Evolutionary conservation across 371 early-diverging fungal species (phyloP), one percentile per base, ranked within the genome.

Genomic region (Dichotomocladium elegans): DNA sequence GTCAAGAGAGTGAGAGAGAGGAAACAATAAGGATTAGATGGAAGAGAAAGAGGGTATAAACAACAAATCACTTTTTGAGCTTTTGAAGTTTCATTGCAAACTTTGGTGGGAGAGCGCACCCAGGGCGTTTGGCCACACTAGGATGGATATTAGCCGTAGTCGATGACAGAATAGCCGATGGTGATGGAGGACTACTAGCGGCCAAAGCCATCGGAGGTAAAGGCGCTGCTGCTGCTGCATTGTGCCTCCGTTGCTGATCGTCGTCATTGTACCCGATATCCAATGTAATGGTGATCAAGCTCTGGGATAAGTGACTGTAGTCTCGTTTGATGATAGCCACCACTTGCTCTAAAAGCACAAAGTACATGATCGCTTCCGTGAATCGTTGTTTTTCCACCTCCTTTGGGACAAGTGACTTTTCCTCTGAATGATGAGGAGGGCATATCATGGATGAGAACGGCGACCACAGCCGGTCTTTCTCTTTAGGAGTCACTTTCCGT

Each of bases 391-490:
- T 83, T 29, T 53, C 53, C 53, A 25, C 25, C 7, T 53, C 45
- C 37, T 45, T 53, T 19, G 27, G n/a, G 14, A 53, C 5, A 41
- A 44, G 14, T 34, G 30, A 17, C 64, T 34, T 40, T n/a, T 63
- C 45, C 49, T 56, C 28, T 58, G 55, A 24, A 55, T 55, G 55
- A 44, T 56, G 12, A 66, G 60, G n/a, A n/a, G n/a, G n/a, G 51
- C 79, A 70, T 10, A 87, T 63, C 88, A 87, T 87, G 8, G 74
- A 74, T 0, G 86, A 73, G 11, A 88, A 51, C 0, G 88, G 88
- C 25, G 79, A 80, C 88, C 88, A 88, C 17, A 88, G 61, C n/a
- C 83, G 80, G 37, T 82, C 83, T 61, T 88, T 85, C 41, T 87
- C 87, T 3, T 68, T 66, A 5, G 50, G 51, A 2, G 70, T 72